Base-by-base conservation (phyloP, 192 early-diverging fungal species). In the Funneliformis mosseae region DNA sequence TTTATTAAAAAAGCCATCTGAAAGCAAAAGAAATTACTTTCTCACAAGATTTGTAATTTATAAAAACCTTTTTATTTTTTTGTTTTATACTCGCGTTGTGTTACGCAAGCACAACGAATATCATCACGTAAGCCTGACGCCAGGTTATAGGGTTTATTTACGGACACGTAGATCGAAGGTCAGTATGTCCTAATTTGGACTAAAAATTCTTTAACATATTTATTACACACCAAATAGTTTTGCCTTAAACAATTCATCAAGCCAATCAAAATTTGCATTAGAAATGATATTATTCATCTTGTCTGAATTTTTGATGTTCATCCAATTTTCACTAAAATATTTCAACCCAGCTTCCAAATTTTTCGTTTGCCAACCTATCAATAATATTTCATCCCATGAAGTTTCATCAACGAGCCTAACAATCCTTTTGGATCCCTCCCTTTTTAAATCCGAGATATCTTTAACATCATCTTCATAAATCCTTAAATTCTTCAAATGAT, bases 331-430 rank as follows among this genome's bases (percentile, higher is more conserved):
- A n/a, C 39, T 33, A 27, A 61, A 39, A 79, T 55, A 79, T 27
- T 64, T 69, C 14, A 79, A 68, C 69, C 23, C 77, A 21, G 62
- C 60, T 39, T 66, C n/a, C 21, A 10, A 1, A 79, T 69, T 61
- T 50, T 42, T 46, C 11, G 39, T 61, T 79, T 67, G 21, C 77
- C 77, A 79, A 43, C 55, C 42, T 27, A 79, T 33, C 25, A 69
- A n/a, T 50, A 79, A 69, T 50, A 79, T 45, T 38, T 79, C 77
- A 48, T 79, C 67, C 77, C 77, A 79, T 59, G 68, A 69, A 55
- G 46, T 42, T 68, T 63, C 12, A 50, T 79, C 14, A 6, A 79
- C 46, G 45, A 46, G 33, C 7, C 69, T 43, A 38, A 39, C 77
- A 42, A 79, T 48, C 21, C 63, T n/a, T 9, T 8, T 39, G 6